These are phyloP conservation scores for Phytophthora megakarya DNA, from an alignment of 352 stramenopile species.

Conservation along the genomic window DNA sequence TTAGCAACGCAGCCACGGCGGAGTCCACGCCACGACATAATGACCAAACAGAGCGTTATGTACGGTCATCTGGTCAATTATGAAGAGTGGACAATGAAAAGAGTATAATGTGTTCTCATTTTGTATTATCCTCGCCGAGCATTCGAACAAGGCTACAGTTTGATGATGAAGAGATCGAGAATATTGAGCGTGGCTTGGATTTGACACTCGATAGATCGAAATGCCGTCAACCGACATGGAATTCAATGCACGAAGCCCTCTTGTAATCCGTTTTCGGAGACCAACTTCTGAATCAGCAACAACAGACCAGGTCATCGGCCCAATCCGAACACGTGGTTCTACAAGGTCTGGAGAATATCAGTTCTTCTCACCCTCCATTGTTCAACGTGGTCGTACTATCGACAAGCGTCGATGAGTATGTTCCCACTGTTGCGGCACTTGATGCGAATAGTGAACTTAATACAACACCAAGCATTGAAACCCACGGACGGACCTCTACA, in stretches of 20 bases:
- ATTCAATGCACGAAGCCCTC: too few species aligned
- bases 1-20: background rate
- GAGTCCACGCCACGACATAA: background rate
- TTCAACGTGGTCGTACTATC: too few species aligned
- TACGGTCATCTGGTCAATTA: background rate
- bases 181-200: background rate
- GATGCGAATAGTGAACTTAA: too few species aligned
- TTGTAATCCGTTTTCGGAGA: background rate
- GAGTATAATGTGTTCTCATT: background rate
- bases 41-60: background rate
- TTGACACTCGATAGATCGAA: too few species aligned
- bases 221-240: too few species aligned
- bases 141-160: background rate
- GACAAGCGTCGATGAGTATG: background rate
- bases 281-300: background rate
- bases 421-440: background rate
- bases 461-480: background rate
- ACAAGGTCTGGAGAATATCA: background rate
- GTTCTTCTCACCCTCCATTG: too few species aligned
- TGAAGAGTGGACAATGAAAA: background rate
- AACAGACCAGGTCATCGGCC: background rate
- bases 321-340: background rate
- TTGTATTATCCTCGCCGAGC: background rate
- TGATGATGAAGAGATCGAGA: background rate
- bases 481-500: background rate